Conservation (phyloP, 2,329 filamentous ascomycete genomes). For the Uncinocarpus reesii region DNA sequence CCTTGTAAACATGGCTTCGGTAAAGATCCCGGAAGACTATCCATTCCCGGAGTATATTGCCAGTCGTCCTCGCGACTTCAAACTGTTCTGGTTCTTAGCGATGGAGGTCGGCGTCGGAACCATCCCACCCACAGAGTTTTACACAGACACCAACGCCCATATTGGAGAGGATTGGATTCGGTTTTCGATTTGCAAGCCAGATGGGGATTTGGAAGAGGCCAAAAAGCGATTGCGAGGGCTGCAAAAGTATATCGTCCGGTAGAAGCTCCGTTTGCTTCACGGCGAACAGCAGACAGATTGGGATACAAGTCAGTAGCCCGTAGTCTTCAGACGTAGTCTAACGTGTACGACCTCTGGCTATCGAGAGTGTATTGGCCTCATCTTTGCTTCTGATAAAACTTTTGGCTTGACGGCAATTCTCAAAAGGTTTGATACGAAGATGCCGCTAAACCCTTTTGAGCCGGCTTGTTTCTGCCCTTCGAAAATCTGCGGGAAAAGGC, state of each 20-base stretch:
- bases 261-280: too few species aligned
- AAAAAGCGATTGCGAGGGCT: conserved; percentile 64
- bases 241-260: conserved; percentile 54
- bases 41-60: conserved; percentile 83
- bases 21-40: conserved; percentile 73
- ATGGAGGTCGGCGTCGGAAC: conserved; percentile 91
- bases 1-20: conserved; percentile 81
- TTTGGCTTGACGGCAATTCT: too few species aligned
- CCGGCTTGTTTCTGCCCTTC: not conserved
- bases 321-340: too few species aligned
- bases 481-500: conserved; percentile 4
- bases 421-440: not conserved
- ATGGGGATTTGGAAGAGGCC: conserved; percentile 68
- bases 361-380: too few species aligned
- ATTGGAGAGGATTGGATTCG: conserved; percentile 88
- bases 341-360: too few species aligned
- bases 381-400: too few species aligned
- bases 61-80: conserved; percentile 78
- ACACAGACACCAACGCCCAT: conserved; percentile 70
- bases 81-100: conserved; percentile 92
- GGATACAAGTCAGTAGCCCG: too few species aligned
- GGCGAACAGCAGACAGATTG: too few species aligned
- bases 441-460: conserved; percentile 9
- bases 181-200: conserved; percentile 93
- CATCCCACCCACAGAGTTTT: conserved; percentile 95